These are phyloP conservation scores for Tricholoma saponaceum DNA, from an alignment of 768 basidiomycete species.

Conservation along the genomic window DNA sequence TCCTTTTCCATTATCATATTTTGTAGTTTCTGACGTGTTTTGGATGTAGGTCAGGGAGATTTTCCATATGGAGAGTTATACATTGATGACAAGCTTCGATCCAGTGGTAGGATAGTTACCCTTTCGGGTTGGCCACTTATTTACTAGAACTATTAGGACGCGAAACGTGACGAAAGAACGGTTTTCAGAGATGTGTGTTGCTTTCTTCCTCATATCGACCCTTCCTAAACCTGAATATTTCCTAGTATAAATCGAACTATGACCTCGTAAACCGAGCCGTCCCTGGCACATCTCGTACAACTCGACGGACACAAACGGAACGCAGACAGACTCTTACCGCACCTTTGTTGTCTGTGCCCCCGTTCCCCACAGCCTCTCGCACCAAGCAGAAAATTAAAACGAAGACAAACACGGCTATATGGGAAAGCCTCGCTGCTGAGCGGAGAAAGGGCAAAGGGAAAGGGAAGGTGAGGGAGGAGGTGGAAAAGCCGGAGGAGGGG, in stretches of 20 bases:
- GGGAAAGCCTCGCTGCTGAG: slow-evolving; percentile 23
- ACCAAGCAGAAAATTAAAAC: slow-evolving; percentile 22
- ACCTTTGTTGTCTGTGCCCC: slow-evolving; percentile 20
- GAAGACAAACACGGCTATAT: slow-evolving; percentile 23
- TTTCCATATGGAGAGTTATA: slow-evolving; percentile 85
- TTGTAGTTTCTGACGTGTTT: background rate
- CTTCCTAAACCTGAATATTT: slow-evolving; percentile 5
- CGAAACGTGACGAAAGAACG: slow-evolving; percentile 65
- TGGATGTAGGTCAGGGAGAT: slow-evolving; percentile 67
- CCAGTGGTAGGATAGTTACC: slow-evolving; percentile 49
- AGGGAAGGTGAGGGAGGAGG: slow-evolving; percentile 5
- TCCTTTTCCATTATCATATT: background rate
- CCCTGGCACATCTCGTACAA: slow-evolving; percentile 50
- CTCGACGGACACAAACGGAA: slow-evolving; percentile 55
- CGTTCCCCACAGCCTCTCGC: slow-evolving; percentile 15
- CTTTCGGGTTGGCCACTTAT: background rate
- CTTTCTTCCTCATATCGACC: slow-evolving; percentile 3
- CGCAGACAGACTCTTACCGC: slow-evolving; percentile 41
- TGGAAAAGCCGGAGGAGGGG: background rate
- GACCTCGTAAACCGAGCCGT: slow-evolving; percentile 54
- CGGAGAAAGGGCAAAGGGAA: slow-evolving; percentile 9
- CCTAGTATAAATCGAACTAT: slow-evolving; percentile 56
- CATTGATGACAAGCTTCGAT: slow-evolving; percentile 71
- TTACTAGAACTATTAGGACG: slow-evolving; percentile 39
- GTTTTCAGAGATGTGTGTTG: slow-evolving; percentile 70